Conservation (phyloP, 2,329 filamentous ascomycete species). For the Cladosporium oxysporum region DNA sequence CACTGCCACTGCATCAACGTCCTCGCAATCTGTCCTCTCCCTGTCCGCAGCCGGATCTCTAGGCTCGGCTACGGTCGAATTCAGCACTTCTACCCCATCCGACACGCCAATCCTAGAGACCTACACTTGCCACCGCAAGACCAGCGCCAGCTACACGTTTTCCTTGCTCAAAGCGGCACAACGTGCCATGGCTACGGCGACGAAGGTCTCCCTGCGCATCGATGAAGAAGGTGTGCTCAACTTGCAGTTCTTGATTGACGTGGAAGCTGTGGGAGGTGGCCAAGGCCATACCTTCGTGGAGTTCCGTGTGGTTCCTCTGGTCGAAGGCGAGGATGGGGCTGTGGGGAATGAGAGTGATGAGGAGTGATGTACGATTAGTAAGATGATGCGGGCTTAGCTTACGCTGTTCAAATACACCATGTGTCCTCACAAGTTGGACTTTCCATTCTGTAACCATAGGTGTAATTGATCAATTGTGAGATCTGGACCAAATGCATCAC, state of each 20-base stretch:
- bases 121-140: slow-evolving; percentile 61
- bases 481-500: neutral
- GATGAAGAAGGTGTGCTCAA: slow-evolving; percentile 89
- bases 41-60: slow-evolving; percentile 66
- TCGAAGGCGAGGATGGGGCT: slow-evolving; percentile 51
- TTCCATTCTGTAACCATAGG: neutral
- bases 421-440: neutral
- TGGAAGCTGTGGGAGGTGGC: slow-evolving; percentile 54
- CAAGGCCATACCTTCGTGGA: slow-evolving; percentile 70
- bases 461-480: neutral
- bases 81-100: slow-evolving; percentile 41
- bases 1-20: slow-evolving; percentile 43
- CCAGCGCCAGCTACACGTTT: slow-evolving; percentile 80
- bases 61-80: slow-evolving; percentile 62
- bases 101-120: slow-evolving; percentile 65
- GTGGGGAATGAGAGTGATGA: slow-evolving; percentile 28
- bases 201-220: slow-evolving; percentile 86
- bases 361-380: neutral
- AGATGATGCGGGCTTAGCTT: neutral
- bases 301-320: slow-evolving; percentile 77
- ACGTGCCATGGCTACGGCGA: slow-evolving; percentile 89
- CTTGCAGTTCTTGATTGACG: slow-evolving; percentile 93
- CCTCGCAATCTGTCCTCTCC: slow-evolving; percentile 58
- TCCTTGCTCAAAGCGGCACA: slow-evolving; percentile 79
- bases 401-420: neutral